These are phyloP conservation scores for Saraca asoca DNA, from an alignment of 331 rosid species.

Conservation along the genomic window DNA sequence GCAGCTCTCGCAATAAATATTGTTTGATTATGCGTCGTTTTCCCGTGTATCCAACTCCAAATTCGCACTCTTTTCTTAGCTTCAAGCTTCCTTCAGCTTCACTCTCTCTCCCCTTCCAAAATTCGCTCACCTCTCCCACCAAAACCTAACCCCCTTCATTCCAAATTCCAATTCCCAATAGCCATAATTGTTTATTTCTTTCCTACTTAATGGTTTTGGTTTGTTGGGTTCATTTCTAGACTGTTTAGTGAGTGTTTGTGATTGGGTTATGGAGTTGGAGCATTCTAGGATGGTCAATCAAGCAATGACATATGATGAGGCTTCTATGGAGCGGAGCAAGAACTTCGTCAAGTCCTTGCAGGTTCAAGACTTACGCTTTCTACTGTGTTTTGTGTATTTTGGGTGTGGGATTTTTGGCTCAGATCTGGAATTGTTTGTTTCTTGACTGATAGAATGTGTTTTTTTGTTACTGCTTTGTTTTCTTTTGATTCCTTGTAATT, in stretches of 20 bases:
- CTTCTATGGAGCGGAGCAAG: constrained; percentile 3
- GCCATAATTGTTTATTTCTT: too few species aligned
- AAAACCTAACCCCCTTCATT: constrained; percentile 27
- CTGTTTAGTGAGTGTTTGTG: not conserved
- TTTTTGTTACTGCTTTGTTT: not conserved
- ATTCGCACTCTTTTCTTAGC: constrained; percentile 14
- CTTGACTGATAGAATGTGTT: not conserved
- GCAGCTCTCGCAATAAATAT: constrained; percentile 18
- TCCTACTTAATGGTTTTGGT: not conserved
- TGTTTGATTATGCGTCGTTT: constrained; percentile 30
- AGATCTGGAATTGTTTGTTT: constrained; percentile 25
- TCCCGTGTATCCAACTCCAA: constrained; percentile 45
- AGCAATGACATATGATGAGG: constrained; percentile 57
- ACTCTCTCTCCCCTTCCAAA: constrained; percentile 11
- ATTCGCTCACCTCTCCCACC: constrained; percentile 19
- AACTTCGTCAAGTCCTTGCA: not conserved
- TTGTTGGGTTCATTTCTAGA: not conserved
- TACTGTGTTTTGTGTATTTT: not conserved
- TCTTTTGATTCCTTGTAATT: not conserved
- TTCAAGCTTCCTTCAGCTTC: constrained; percentile 47
- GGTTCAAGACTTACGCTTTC: constrained; percentile 1
- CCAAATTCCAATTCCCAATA: not conserved
- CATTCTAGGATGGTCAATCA: constrained; percentile 36
- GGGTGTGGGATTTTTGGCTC: not conserved
- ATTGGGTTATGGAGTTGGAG: constrained; percentile 50